A percentile compares a stretch with the other conserved stretches of the same genome.
Evolutionary conservation across 2,329 filamentous ascomycete species (phyloP).

Genomic region (Botryotinia convoluta): DNA sequence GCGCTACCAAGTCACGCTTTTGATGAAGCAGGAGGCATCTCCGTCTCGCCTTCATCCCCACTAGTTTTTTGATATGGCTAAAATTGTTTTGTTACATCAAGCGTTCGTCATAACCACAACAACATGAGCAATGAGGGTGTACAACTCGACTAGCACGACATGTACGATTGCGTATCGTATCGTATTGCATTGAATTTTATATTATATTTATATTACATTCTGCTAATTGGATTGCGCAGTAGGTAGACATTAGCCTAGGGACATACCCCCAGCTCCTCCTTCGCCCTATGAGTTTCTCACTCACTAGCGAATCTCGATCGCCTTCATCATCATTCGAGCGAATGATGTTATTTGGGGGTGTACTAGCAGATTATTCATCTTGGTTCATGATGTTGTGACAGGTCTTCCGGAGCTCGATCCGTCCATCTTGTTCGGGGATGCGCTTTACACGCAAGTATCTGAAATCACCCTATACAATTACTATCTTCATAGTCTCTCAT

Average conservation of each 20-base stretch:
- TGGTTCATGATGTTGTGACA: background rate
- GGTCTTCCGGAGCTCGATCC: background rate
- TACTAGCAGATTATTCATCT: background rate
- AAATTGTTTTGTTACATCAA: background rate
- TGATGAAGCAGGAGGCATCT: background rate
- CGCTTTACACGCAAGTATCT: background rate
- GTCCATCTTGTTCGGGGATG: background rate
- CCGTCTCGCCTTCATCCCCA: background rate
- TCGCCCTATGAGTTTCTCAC: background rate
- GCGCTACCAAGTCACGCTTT: background rate
- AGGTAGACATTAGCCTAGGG: background rate
- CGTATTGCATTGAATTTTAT: background rate
- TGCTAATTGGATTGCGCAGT: background rate
- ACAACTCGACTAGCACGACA: background rate
- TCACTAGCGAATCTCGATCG: background rate
- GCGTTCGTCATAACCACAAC: background rate
- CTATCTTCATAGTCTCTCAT: background rate
- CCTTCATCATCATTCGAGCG: background rate
- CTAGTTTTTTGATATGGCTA: background rate
- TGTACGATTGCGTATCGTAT: background rate
- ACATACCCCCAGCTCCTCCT: background rate
- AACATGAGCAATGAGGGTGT: background rate
- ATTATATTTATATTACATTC: background rate
- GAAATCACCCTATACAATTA: background rate
- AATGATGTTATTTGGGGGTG: background rate